A percentile compares a stretch with the other conserved stretches of the same genome.
These are phyloP conservation scores for Rhizomucor pusillus DNA, from an alignment of 371 early-diverging fungal species.

Conservation along the genomic window DNA sequence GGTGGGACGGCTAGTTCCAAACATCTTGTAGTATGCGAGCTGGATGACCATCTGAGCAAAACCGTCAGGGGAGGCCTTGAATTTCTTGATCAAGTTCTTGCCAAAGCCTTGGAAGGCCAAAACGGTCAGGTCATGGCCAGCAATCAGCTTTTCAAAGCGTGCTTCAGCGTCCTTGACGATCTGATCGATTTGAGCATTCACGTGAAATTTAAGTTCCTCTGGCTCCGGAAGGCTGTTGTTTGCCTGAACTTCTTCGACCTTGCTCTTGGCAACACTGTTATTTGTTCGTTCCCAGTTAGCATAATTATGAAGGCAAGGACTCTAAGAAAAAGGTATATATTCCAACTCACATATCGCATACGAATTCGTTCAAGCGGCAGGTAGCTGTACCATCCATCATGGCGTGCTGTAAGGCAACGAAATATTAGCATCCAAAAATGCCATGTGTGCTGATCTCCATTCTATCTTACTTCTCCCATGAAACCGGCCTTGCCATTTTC, in stretches of 20 bases:
- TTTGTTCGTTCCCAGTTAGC: not conserved
- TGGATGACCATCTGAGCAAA: slow-evolving; percentile 96
- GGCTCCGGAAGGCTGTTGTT: slow-evolving; percentile 63
- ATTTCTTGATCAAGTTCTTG: slow-evolving; percentile 89
- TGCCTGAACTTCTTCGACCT: slow-evolving; percentile 62
- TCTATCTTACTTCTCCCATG: slow-evolving; percentile 71
- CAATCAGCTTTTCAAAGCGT: slow-evolving; percentile 72
- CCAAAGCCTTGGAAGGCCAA: slow-evolving; percentile 85
- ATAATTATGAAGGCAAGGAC: not conserved
- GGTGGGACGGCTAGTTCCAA: slow-evolving; percentile 76
- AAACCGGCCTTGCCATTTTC: slow-evolving; percentile 97
- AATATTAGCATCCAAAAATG: not conserved
- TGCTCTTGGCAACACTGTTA: slow-evolving; percentile 41
- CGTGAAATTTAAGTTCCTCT: slow-evolving; percentile 64
- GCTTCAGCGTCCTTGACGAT: slow-evolving; percentile 63
- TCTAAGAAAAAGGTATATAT: not conserved
- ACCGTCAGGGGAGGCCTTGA: slow-evolving; percentile 89
- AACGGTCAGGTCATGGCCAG: slow-evolving; percentile 78
- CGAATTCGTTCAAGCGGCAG: slow-evolving; percentile 71
- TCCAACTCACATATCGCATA: slow-evolving; percentile 36
- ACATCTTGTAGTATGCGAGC: slow-evolving; percentile 90
- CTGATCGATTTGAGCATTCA: slow-evolving; percentile 50
- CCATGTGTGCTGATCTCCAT: not conserved
- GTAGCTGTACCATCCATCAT: slow-evolving; percentile 98
- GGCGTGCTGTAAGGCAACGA: slow-evolving; percentile 61